A percentile compares a stretch with the other conserved stretches of the same genome.
Evolutionary conservation across 2,329 filamentous ascomycete species (phyloP).

Genomic region (Trichoderma polysporum): DNA sequence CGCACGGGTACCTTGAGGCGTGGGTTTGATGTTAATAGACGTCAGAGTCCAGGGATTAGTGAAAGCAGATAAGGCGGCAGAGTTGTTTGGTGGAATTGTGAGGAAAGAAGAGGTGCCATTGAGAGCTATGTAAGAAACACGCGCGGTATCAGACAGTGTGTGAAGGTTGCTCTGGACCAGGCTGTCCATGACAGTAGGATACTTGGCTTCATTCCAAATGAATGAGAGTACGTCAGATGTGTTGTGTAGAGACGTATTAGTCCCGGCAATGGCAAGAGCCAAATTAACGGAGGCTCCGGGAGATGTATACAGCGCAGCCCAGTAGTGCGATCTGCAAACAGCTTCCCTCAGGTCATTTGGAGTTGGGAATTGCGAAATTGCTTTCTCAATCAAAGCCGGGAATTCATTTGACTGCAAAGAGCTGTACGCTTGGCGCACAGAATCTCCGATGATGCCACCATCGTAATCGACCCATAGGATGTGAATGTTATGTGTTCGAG

Average conservation of each 20-base stretch:
- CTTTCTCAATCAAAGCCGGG: slow-evolving; percentile 24
- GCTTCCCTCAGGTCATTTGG: slow-evolving; percentile 15
- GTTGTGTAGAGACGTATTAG: slow-evolving; percentile 22
- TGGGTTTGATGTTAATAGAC: slow-evolving; percentile 27
- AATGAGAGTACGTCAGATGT: slow-evolving; percentile 22
- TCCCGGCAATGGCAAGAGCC: slow-evolving; percentile 19
- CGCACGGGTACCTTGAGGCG: slow-evolving; percentile 26
- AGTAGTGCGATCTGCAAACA: slow-evolving; percentile 25
- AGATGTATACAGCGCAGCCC: slow-evolving; percentile 25
- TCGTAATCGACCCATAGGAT: slow-evolving; percentile 30
- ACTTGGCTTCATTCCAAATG: slow-evolving; percentile 27
- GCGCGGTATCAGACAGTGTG: slow-evolving; percentile 21
- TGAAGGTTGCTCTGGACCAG: slow-evolving; percentile 21
- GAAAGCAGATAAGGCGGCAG: slow-evolving; percentile 23
- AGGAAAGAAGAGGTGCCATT: slow-evolving; percentile 24
- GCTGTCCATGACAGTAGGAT: slow-evolving; percentile 23
- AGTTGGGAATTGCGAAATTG: slow-evolving; percentile 20
- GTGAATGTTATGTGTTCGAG: slow-evolving; percentile 22
- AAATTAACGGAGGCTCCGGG: slow-evolving; percentile 21
- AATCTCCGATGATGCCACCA: slow-evolving; percentile 25
- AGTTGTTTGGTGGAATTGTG: slow-evolving; percentile 21
- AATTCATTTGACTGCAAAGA: slow-evolving; percentile 23
- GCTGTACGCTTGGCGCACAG: slow-evolving; percentile 26
- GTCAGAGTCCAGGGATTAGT: slow-evolving; percentile 27
- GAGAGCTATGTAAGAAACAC: slow-evolving; percentile 21